Evolutionary conservation across 1,284 basidiomycete genomes (phyloP).

Genomic region (Gomphus bonarii): DNA sequence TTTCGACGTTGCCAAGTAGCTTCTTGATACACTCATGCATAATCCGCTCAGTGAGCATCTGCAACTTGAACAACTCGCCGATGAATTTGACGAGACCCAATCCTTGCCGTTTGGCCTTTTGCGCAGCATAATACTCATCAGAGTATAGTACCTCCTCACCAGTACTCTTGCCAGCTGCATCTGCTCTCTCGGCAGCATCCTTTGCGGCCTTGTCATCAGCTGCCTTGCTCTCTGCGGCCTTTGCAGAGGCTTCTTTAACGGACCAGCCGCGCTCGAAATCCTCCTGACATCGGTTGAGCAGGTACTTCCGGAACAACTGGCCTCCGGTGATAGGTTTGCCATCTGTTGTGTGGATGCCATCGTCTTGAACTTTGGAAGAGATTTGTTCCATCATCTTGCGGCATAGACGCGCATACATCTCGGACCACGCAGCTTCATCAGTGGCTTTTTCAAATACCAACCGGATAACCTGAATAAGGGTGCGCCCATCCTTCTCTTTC

Average conservation of each 20-base stretch:
- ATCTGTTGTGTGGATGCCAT: conserved; percentile 65
- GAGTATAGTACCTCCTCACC: conserved; percentile 69
- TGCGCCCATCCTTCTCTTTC: conserved; percentile 87
- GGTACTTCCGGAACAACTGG: conserved; percentile 89
- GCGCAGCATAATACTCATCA: conserved; percentile 93
- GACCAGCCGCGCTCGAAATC: conserved; percentile 88
- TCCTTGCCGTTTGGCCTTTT: conserved; percentile 95
- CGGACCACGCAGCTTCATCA: conserved; percentile 90
- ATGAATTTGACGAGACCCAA: conserved; percentile 97
- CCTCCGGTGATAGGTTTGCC: conserved; percentile 83
- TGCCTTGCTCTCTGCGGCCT: conserved; percentile 19
- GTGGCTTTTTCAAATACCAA: conserved; percentile 97
- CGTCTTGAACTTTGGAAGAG: conserved; percentile 79
- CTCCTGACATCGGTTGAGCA: conserved; percentile 87
- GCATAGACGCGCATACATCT: conserved; percentile 95
- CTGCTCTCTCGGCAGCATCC: conserved; percentile 40
- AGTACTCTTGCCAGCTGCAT: conserved; percentile 30
- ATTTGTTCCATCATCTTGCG: conserved; percentile 90
- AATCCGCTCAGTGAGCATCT: conserved; percentile 89
- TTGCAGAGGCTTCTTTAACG: conserved; percentile 38
- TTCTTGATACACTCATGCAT: conserved; percentile 97
- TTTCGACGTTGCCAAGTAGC: conserved; percentile 83
- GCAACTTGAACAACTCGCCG: conserved; percentile 94
- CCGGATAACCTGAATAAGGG: conserved; percentile 90
- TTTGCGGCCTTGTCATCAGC: conserved; percentile 46